Evolutionary conservation across 208 protist genomes (phyloP), one percentile per base, ranked within the genome.

Genomic region (Zelonia costaricensis): DNA sequence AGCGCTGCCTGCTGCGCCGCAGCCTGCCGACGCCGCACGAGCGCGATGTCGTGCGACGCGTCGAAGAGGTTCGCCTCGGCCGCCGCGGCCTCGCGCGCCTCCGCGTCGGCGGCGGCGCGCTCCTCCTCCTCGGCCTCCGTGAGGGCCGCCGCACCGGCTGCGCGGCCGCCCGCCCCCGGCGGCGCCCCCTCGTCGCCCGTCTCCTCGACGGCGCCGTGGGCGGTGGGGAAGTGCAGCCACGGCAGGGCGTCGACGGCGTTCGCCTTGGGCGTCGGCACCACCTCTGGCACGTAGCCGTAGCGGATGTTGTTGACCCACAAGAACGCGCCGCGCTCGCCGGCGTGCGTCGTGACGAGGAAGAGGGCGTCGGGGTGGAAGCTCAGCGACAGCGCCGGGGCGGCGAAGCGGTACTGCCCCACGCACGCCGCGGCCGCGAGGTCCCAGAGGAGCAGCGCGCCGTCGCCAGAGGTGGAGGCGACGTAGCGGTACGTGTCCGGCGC

Each of bases 271-370:
- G 67, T 47, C 23, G 28, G 36, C 33, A 93, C 74, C 46, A 95
- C 84, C 62, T 95, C 86, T 1, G 91, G 86, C 12, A 89, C 86
- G 62, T 85, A 88, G 16, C 91, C 91, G 63, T 96, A 96, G 65
- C 87, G 87, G 39, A 96, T 70, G 73, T 93, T 91, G 71, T 93
- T 96, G 20, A 82, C 76, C 91, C 91, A 96, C 45, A 94, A 55
- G 45, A 91, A 91, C 13, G 83, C 78, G 16, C 91, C 91, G 36
- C 81, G 74, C 71, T 96, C 84, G 20, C 84, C 91, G 22, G 80
- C 77, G 66, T 96, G 91, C 33, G 83, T 91, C 28, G 86, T 93
- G 42, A 80, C 69, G 45, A 96, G 70, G 63, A 96, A 96, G 15
- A 92, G 81, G 12, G 82, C 88, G 58, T 92, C 84, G 13, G 91